Conservation (phyloP, 2,329 filamentous ascomycete genomes). For the Talaromyces islandicus region DNA sequence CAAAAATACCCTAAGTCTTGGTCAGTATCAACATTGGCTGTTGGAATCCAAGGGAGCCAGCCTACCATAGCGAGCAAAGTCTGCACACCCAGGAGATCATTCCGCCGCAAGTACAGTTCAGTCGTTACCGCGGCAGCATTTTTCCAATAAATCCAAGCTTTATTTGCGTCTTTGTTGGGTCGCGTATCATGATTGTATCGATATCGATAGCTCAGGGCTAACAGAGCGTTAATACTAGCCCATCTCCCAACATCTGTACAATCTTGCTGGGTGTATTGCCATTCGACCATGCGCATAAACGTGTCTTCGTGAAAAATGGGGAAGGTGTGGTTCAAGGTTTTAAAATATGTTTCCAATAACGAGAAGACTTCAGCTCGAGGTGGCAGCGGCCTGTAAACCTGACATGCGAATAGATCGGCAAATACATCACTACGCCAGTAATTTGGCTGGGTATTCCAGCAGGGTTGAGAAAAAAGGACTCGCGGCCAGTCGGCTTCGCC, state of each 20-base stretch:
- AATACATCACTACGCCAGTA: slow-evolving; percentile 97
- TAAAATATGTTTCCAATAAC: slow-evolving; percentile 83
- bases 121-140: slow-evolving; percentile 89
- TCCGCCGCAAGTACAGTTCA: slow-evolving; percentile 87
- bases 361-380: slow-evolving; percentile 79
- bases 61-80: slow-evolving; percentile 76
- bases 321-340: slow-evolving; percentile 97
- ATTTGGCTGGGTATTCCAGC: slow-evolving; percentile 68
- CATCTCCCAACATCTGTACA: slow-evolving; percentile 94
- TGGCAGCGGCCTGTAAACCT: slow-evolving; percentile 73
- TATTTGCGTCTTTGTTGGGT: slow-evolving; percentile 79
- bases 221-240: slow-evolving; percentile 85
- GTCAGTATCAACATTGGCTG: background rate
- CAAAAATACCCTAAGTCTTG: slow-evolving; percentile 60
- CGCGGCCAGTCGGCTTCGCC: slow-evolving; percentile 85
- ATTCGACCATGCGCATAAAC: slow-evolving; percentile 92
- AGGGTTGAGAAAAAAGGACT: slow-evolving; percentile 75
- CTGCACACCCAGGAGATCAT: slow-evolving; percentile 86
- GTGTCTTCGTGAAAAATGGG: slow-evolving; percentile 91
- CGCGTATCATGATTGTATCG: slow-evolving; percentile 88
- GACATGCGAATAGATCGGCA: slow-evolving; percentile 76
- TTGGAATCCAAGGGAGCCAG: background rate
- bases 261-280: slow-evolving; percentile 84
- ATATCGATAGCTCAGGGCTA: slow-evolving; percentile 82
- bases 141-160: slow-evolving; percentile 89